Evolutionary conservation across 441 rosid genomes (phyloP).

Genomic region (Populus hybrid): DNA sequence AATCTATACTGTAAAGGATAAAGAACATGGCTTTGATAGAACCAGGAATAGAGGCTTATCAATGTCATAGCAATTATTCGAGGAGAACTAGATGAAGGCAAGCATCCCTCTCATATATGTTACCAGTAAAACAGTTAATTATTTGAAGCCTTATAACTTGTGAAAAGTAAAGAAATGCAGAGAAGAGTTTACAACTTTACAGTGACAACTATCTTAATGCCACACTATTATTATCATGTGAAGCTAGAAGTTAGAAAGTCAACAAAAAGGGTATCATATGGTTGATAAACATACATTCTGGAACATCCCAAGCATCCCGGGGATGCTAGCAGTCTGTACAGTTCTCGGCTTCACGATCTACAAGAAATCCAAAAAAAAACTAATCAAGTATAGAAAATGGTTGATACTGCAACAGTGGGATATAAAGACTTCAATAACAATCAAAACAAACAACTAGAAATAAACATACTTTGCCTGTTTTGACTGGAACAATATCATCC

Average conservation of each 20-base stretch:
- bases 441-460: not conserved
- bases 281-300: slow-evolving; percentile 61
- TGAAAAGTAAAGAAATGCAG: not conserved
- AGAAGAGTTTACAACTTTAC: not conserved
- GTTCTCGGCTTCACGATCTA: slow-evolving; percentile 93
- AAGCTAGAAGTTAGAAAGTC: not conserved
- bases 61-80: not conserved
- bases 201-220: not conserved
- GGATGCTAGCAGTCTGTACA: slow-evolving; percentile 90
- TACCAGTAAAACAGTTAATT: not conserved
- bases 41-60: not conserved
- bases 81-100: not conserved
- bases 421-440: not conserved
- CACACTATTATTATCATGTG: not conserved
- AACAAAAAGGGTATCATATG: slow-evolving; percentile 1
- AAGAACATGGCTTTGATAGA: not conserved
- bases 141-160: not conserved
- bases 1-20: not conserved
- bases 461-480: slow-evolving; percentile 68
- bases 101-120: not conserved
- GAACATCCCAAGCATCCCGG: slow-evolving; percentile 92
- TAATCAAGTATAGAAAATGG: not conserved
- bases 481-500: slow-evolving; percentile 75
- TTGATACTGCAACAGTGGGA: not conserved
- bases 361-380: slow-evolving; percentile 13